Base-by-base conservation (phyloP, 345 rosid genomes). In the Moricandia arvensis region DNA sequence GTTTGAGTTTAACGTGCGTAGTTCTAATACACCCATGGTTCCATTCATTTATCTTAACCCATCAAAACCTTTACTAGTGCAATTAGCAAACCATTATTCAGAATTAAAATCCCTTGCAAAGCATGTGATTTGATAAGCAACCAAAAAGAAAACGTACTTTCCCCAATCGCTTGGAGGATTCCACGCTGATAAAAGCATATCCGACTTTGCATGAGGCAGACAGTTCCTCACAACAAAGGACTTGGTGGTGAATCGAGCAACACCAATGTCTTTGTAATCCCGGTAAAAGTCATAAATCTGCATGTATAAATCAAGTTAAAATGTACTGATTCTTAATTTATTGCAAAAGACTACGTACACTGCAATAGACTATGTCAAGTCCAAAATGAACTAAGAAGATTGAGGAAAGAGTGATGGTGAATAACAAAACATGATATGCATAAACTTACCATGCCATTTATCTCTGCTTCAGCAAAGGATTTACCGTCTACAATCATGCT, bases 401-500 rank as follows among this genome's bases (percentile, higher is more conserved):
- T 4, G 31, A 16, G 57, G 15, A 68, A 69, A n/a, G 66, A 45
- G 51, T 45, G 27, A 75, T 45, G 29, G 47, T 62, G 45, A 62
- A 69, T 24, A 59, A 27, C n/a, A 66, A 30, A 68, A 66, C 10
- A 59, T n/a, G 51, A 60, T 21, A 21, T 37, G 69, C n/a, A 24
- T 37, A 60, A 45, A 79, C 90, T 80, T 77, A 95, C 99, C 98
- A 95, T 84, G 85, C 92, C 98, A 86, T 88, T 95, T 82, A 95
- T 95, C 89, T 95, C 98, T 62, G 98, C 96, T 83, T 95, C 99
- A 16, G 99, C 99, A 87, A 95, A 92, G 66, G 98, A 76, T 90
- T 95, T 95, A 57, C 97, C 97, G 82, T 95, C 99, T 67, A 90
- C 80, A 75, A 95, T 93, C 99, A 95, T 95, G 82, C 86, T 87